Evolutionary conservation across 257 asterid species (phyloP), one percentile per base, ranked within the genome.

Genomic region (Haberlea rhodopensis): DNA sequence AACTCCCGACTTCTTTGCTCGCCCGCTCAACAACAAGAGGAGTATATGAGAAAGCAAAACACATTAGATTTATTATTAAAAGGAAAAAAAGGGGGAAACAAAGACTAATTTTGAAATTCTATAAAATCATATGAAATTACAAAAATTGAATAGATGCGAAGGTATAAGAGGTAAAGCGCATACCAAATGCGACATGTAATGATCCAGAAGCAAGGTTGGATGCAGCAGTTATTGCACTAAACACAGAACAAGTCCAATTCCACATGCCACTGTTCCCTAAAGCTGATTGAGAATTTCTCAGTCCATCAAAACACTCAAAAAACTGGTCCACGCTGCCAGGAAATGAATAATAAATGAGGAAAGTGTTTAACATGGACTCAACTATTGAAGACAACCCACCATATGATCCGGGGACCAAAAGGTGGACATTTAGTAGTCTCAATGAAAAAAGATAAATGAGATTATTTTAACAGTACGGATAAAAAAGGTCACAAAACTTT

Each of bases 141-240:
- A 61, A 19, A 57, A 10, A 16, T 6, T 43, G 51, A 15, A 49
- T 25, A 60, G 8, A 59, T 24, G 29, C 5, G 27, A 49, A 53
- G 67, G 20, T 57, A 61, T 34, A 62, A 27, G 58, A 22, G 2
- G 61, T 53, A 63, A 55, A 73, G 56, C 59, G 58, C 85, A 66
- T 86, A 94, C 99, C 97, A 28, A 84, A 52, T 66, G 95, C 82
- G 71, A 84, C 85, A 23, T 72, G 86, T 66, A 82, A 66, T 31
- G 99, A 90, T 67, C 97, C 99, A 65, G 97, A 84, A 28, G 99
- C 99, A 85, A 94, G 96, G 73, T 84, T 87, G 60, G 99, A 86
- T 62, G 97, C 94, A 67, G 95, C 95, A 68, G 99, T 87, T 82
- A 94, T 84, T 45, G 96, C 99, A 67, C 88, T 94, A 70, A 87